Evolutionary conservation across 164 flowering plant species (phyloP).

Genomic region (Stephania cephalantha): DNA sequence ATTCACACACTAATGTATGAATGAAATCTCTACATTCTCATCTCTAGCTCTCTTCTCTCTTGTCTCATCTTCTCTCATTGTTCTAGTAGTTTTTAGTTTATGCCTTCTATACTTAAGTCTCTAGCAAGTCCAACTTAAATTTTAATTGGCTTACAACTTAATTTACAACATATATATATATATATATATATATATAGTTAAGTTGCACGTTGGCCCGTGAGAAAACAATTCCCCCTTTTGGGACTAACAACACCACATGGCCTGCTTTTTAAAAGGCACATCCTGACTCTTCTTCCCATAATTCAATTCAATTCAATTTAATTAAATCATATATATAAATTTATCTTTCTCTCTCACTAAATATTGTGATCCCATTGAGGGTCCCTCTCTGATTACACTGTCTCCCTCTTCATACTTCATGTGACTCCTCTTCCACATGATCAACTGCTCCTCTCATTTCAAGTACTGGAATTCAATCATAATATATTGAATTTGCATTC

Average conservation of each 20-base stretch:
- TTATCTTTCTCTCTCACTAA: background rate
- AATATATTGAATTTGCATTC: too few relatives aligned
- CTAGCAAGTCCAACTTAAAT: too few relatives aligned
- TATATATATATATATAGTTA: background rate
- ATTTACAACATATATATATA: too few relatives aligned
- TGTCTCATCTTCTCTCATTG: too few relatives aligned
- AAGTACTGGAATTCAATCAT: background rate
- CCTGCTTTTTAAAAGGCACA: background rate
- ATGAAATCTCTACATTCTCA: too few relatives aligned
- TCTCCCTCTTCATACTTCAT: background rate
- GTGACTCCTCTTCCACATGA: background rate
- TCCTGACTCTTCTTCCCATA: background rate
- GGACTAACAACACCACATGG: constrained; percentile 2
- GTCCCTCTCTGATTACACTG: background rate
- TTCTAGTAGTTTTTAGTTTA: too few relatives aligned
- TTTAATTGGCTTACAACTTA: too few relatives aligned
- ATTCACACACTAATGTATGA: too few relatives aligned
- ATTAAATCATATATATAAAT: too few relatives aligned
- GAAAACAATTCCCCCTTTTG: background rate
- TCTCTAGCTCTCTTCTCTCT: too few relatives aligned
- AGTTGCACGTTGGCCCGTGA: background rate
- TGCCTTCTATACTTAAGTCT: too few relatives aligned
- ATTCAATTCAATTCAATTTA: background rate
- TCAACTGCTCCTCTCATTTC: background rate
- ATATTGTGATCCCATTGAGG: background rate